A percentile compares a stretch with the other conserved stretches of the same genome.
phyloP scores from a whole-genome alignment of 257 asterid species.

The Fraxinus excelsior region DNA sequence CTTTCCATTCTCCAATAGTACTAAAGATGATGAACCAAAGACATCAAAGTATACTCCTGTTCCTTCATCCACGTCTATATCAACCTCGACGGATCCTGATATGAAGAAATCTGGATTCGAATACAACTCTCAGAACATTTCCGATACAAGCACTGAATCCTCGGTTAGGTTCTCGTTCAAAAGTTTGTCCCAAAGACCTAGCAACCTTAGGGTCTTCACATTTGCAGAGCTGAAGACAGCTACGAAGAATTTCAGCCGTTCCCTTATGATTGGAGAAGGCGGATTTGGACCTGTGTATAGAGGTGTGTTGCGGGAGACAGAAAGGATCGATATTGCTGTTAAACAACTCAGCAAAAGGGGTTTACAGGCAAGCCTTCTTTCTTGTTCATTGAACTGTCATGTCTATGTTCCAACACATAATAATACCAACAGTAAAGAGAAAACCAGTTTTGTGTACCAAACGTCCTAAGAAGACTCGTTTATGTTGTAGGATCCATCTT shows the following conservation, averaged over 20 bases:
- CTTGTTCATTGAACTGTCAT: not conserved
- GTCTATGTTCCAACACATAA: not conserved
- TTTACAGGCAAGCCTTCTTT: constrained; percentile 63
- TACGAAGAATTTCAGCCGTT: constrained; percentile 71
- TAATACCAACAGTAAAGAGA: not conserved
- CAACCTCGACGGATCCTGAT: constrained; percentile 44
- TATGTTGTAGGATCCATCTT: not conserved
- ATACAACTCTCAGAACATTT: constrained; percentile 51
- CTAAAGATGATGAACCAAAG: constrained; percentile 46
- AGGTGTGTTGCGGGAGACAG: constrained; percentile 48
- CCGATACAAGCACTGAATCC: constrained; percentile 69
- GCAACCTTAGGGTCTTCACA: constrained; percentile 59
- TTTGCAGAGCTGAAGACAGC: constrained; percentile 69
- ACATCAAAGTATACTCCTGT: constrained; percentile 46
- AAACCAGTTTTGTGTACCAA: not conserved
- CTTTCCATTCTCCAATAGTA: constrained; percentile 45
- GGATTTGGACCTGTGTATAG: constrained; percentile 85
- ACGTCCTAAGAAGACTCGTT: not conserved
- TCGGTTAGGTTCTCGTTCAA: constrained; percentile 53
- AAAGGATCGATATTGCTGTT: constrained; percentile 69
- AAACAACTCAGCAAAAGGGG: constrained; percentile 93
- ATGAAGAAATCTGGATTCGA: constrained; percentile 56
- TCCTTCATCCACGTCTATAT: constrained; percentile 47
- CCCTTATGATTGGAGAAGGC: constrained; percentile 89
- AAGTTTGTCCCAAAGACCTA: constrained; percentile 51